Percentiles rank a stretch among this genome's conserved stretches.
Evolutionary conservation across 192 early-diverging fungal genomes (phyloP).

Genomic region (Coemansia sp.): DNA sequence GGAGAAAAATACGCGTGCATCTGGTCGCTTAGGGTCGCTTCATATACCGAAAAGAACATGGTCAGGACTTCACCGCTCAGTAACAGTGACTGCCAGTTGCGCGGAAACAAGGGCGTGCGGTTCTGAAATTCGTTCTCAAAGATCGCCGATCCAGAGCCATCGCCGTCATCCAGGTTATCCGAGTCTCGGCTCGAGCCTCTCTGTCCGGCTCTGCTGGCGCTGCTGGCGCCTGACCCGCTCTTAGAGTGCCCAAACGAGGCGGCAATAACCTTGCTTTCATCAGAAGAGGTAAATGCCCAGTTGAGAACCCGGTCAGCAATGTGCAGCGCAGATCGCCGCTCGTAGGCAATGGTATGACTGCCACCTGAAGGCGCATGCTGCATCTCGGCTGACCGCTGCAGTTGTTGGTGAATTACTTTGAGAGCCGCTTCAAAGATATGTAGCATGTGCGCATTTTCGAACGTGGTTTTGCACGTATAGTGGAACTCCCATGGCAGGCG

Average conservation of each 20-base stretch:
- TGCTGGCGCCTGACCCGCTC: neutral
- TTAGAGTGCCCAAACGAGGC: conserved; percentile 36
- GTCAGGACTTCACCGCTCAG: conserved; percentile 37
- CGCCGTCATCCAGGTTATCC: conserved; percentile 19
- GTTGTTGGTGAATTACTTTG: conserved; percentile 43
- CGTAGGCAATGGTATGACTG: conserved; percentile 37
- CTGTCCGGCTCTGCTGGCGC: neutral
- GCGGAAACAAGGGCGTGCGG: conserved; percentile 45
- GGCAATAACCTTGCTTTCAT: conserved; percentile 22
- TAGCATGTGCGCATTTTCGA: conserved; percentile 42
- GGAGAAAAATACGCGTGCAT: conserved; percentile 52
- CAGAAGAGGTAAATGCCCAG: conserved; percentile 42
- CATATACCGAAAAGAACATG: conserved; percentile 50
- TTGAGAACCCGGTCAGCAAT: conserved; percentile 39
- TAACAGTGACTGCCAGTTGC: conserved; percentile 39
- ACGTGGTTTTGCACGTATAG: conserved; percentile 46
- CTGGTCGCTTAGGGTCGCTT: conserved; percentile 47
- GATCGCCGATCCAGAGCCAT: conserved; percentile 21
- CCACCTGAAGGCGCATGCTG: conserved; percentile 10
- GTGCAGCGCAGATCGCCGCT: conserved; percentile 47
- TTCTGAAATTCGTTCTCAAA: conserved; percentile 26
- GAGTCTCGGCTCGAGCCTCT: neutral
- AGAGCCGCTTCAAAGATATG: conserved; percentile 46
- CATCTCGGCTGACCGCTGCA: conserved; percentile 32
- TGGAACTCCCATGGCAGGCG: conserved; percentile 53